Conservation (phyloP, 106 monocot species). For the Hemerocallis citrina region DNA sequence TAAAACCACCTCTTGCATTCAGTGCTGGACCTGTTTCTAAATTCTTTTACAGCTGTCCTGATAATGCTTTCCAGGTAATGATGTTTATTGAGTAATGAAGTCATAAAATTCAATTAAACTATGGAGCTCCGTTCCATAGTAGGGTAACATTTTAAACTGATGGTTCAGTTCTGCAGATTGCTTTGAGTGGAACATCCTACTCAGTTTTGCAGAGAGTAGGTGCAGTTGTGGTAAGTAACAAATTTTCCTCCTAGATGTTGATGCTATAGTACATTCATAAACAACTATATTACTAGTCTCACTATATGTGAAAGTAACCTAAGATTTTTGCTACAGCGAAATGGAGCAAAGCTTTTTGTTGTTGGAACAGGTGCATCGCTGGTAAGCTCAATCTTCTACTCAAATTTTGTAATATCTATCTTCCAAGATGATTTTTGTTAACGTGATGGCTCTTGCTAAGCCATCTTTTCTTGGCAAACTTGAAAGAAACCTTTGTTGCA, state of each 20-base stretch:
- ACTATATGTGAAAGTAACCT: not conserved
- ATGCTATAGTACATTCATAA: too few species aligned
- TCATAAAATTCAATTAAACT: not conserved
- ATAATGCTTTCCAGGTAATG: slow-evolving; percentile 94
- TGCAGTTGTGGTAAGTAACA: slow-evolving; percentile 45
- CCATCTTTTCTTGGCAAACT: too few species aligned
- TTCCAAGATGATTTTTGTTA: too few species aligned
- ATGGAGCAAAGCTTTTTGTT: slow-evolving; percentile 67
- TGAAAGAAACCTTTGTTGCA: too few species aligned
- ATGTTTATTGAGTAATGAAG: not conserved
- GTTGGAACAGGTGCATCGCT: slow-evolving; percentile 73
- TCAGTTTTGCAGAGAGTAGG: slow-evolving; percentile 70
- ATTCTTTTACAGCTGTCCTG: slow-evolving; percentile 79
- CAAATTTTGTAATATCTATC: not conserved
- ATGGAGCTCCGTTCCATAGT: not conserved
- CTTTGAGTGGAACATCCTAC: slow-evolving; percentile 67
- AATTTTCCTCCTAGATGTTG: too few species aligned
- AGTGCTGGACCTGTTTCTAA: slow-evolving; percentile 75
- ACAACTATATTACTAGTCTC: not conserved
- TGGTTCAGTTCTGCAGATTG: slow-evolving; percentile 36
- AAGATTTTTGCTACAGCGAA: slow-evolving; percentile 35
- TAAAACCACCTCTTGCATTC: slow-evolving; percentile 55
- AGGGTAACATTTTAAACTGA: not conserved
- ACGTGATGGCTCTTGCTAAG: too few species aligned
- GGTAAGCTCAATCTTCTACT: slow-evolving; percentile 25